phyloP scores from a whole-genome alignment of 108 stramenopile genomes.

The Craspedostauros australis region DNA sequence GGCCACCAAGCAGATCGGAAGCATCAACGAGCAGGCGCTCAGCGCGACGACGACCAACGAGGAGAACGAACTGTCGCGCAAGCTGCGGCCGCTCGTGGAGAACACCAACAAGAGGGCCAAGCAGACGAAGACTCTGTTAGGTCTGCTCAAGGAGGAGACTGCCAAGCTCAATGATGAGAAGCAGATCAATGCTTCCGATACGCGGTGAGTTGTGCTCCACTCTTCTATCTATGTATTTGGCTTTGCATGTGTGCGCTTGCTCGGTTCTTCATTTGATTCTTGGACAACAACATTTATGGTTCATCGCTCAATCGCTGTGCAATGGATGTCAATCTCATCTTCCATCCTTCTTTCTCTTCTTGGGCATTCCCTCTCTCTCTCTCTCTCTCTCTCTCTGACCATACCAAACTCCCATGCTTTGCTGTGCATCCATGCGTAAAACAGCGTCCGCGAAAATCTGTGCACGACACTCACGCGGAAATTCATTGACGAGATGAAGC shows the following conservation, averaged over 20 bases:
- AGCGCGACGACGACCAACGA: slow-evolving; percentile 72
- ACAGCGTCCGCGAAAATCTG: slow-evolving; percentile 86
- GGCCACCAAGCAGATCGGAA: slow-evolving; percentile 60
- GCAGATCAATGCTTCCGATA: slow-evolving; percentile 49
- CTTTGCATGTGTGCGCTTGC: background rate
- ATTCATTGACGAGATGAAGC: slow-evolving; percentile 97
- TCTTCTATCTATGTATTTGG: background rate
- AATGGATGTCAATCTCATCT: background rate
- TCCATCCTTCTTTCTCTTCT: background rate
- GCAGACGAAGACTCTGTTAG: slow-evolving; percentile 68
- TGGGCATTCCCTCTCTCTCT: background rate
- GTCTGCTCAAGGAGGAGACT: slow-evolving; percentile 79
- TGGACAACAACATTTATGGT: background rate
- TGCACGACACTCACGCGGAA: slow-evolving; percentile 91
- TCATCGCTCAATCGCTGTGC: background rate
- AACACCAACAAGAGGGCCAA: slow-evolving; percentile 80
- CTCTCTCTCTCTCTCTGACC: background rate
- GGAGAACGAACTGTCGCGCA: slow-evolving; percentile 59
- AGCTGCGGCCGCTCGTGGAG: slow-evolving; percentile 60
- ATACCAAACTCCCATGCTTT: too few species aligned
- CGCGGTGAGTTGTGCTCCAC: slow-evolving; percentile 35
- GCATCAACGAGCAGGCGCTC: slow-evolving; percentile 73
- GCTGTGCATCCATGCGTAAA: background rate
- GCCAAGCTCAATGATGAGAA: slow-evolving; percentile 57
- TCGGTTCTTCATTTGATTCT: background rate